Percentiles rank a stretch among this genome's conserved stretches.
phyloP scores from a whole-genome alignment of 1,284 basidiomycete species.

The Ustilago vetiveriae region DNA sequence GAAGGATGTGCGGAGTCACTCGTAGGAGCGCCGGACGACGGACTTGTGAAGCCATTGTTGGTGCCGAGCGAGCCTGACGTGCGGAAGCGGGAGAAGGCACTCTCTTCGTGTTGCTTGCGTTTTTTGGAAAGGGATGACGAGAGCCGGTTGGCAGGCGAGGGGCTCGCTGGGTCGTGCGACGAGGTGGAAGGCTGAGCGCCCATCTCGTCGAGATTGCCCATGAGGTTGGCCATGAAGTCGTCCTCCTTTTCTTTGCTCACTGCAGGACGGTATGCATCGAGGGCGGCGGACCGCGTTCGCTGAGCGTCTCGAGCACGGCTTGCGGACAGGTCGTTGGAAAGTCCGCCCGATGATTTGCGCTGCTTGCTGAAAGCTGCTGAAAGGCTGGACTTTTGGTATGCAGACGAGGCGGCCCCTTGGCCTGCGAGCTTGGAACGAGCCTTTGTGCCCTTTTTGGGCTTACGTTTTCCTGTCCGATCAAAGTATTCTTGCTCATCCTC shows the following conservation, averaged over 20 bases:
- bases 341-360: constrained; percentile 16
- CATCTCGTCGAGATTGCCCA: constrained; percentile 58
- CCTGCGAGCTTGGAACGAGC: constrained; percentile 38
- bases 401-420: constrained; percentile 12
- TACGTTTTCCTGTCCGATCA: constrained; percentile 61
- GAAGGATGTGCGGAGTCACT: constrained; percentile 45
- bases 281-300: constrained; percentile 25
- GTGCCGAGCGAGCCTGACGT: constrained; percentile 18
- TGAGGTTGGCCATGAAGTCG: constrained; percentile 64
- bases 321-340: constrained; percentile 17
- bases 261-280: constrained; percentile 48
- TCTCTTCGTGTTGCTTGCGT: constrained; percentile 41
- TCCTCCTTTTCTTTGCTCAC: constrained; percentile 62
- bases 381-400: constrained; percentile 34
- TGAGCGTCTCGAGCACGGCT: constrained; percentile 36
- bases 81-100: constrained; percentile 37
- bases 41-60: constrained; percentile 45
- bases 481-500: constrained; percentile 64
- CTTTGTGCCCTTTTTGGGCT: constrained; percentile 59
- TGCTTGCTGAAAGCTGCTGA: constrained; percentile 45
- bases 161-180: constrained; percentile 45
- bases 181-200: constrained; percentile 31
- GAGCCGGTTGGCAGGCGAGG: constrained; percentile 30
- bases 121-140: constrained; percentile 31
- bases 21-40: constrained; percentile 38